Base-by-base conservation (phyloP, 2,329 filamentous ascomycete genomes). In the Calonectria multiphialidica region DNA sequence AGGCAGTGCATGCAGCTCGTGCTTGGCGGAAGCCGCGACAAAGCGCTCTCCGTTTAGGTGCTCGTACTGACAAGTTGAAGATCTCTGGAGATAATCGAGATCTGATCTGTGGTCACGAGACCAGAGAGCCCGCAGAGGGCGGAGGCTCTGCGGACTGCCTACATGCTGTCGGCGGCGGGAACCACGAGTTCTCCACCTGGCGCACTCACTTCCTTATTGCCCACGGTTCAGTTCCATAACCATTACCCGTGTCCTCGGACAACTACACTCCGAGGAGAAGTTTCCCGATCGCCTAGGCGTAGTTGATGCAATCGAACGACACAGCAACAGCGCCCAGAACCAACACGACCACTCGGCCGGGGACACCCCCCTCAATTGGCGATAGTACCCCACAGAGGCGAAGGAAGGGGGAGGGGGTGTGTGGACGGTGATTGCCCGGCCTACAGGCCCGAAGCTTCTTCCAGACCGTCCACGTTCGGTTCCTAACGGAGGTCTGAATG, bases 1-100 rank as follows among this genome's bases (percentile, higher is more conserved):
- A 69, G 77, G 77, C 77, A 79, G 77, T 78, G 77, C 75, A 72
- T 76, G 77, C 77, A 78, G 62, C 77, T 73, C 68, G 59, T 70
- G 40, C 74, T 75, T 78, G 75, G 73, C 72, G 40, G 59, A 44
- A 35, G 66, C 73, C 50, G 66, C 65, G 57, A 53, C 70, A 75
- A 66, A 42, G 68, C 30, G 70, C 23, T 76, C 68, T 53, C 64
- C 66, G 37, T 62, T 55, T 44, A 45, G 55, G 50, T 44, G 37
- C 33, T 71, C 42, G 47, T 61, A 71, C 37, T 10, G 35, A 23
- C n/a, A 59, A 37, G 23, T 33, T 40, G 53, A 59, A 59, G 53
- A 59, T 59, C 53, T 57, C 23, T 59, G 33, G 16, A 59, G 33
- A 40, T 37, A 37, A 59, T 59, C 53, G 53, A 59, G 53, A 59